Base-by-base conservation (phyloP, 805 yeast species). In the Candida taoyuanica region DNA sequence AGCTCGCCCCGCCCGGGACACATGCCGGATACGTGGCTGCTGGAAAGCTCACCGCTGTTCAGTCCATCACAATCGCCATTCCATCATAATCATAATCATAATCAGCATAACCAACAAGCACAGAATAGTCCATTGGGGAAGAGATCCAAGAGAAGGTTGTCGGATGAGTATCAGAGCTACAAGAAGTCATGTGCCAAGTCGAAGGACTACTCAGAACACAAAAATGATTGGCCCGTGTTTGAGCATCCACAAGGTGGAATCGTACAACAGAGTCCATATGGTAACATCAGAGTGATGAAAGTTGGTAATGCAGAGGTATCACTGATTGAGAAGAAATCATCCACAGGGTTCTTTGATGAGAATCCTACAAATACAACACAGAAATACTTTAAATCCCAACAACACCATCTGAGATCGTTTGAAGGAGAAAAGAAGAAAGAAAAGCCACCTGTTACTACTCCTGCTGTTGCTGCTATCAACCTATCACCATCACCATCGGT, bases 141-240 rank as follows among this genome's bases (percentile, higher is more conserved):
- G 32, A 33, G 47, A 7, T 28, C 43, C 3, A 67, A 67, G 39
- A 63, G 73, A 48, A 49, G 66, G 37, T 51, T 54, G 21, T 66
- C 71, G 1, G 62, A 62, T 16, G 53, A 53, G 17, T 63, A 53
- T 24, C 50, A 58, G 29, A 32, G 39, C 9, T 42, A 44, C n/a
- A 66, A 66, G 34, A 63, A 60, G 41, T 40, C 48, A 5, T 61
- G 42, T 20, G 33, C 46, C 20, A 27, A 19, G 23, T 21, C 24
- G 11, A n/a, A n/a, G n/a, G n/a, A n/a, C n/a, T n/a, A 28, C 30
- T 12, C 15, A 20, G 19, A 40, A 16, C 29, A 21, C 12, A 5
- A 17, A 3, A 34, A 44, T 12, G 43, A 46, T 5, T 53, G 55
- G 50, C 58, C 59, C 1, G 43, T 46, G 17, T 53, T 52, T 28